Evolutionary conservation across 257 asterid species (phyloP).

Genomic region (Handroanthus guayacan): DNA sequence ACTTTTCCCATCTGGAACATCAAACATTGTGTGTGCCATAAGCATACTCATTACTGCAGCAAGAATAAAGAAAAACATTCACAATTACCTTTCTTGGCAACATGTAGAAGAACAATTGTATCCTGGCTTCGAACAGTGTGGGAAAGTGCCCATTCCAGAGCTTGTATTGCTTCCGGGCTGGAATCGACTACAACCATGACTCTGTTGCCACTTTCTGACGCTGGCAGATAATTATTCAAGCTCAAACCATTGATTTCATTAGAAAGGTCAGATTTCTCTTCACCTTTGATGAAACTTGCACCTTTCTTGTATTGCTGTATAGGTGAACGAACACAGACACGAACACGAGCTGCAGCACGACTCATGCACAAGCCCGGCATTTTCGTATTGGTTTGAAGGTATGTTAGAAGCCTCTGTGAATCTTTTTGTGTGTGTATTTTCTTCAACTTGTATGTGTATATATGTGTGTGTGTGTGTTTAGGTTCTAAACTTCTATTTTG

Average conservation of each 20-base stretch:
- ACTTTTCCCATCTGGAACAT: conserved; percentile 50
- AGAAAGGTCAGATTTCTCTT: conserved; percentile 42
- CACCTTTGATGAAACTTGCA: conserved; percentile 38
- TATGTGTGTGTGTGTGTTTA: background rate
- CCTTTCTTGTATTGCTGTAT: conserved; percentile 43
- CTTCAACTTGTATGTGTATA: background rate
- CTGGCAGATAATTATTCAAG: conserved; percentile 37
- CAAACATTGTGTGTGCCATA: background rate
- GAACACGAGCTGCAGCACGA: conserved; percentile 49
- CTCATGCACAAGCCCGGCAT: conserved; percentile 55
- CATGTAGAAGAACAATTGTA: conserved; percentile 61
- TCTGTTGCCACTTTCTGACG: conserved; percentile 54
- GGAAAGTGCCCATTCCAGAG: conserved; percentile 83
- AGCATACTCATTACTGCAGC: background rate
- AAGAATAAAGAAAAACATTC: background rate
- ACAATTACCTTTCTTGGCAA: conserved; percentile 52
- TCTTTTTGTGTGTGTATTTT: conserved; percentile 11
- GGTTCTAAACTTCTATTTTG: background rate
- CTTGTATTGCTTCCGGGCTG: conserved; percentile 56
- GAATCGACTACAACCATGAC: conserved; percentile 82
- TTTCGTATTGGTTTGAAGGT: conserved; percentile 26
- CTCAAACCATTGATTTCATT: conserved; percentile 44
- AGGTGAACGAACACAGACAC: conserved; percentile 54
- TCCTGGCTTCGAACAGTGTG: conserved; percentile 74
- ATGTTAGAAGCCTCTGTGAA: background rate